Percentiles rank a stretch among this genome's conserved stretches.
These are phyloP conservation scores for Neoboletus magnificus DNA, from an alignment of 768 basidiomycete genomes.

Conservation along the genomic window DNA sequence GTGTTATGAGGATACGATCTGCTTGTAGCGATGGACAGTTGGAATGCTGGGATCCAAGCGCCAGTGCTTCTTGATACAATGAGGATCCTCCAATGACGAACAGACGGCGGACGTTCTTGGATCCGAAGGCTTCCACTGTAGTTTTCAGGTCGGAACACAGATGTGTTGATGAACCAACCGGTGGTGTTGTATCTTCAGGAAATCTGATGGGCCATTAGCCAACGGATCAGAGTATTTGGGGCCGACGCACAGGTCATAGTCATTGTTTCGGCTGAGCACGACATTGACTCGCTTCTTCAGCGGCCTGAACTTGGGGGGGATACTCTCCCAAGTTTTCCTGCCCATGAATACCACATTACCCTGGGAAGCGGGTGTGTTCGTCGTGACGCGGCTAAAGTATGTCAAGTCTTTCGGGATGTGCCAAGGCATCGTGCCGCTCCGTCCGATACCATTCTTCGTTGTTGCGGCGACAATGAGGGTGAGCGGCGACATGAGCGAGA, in stretches of 20 bases:
- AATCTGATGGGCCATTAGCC: constrained; percentile 16
- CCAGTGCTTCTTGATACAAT: constrained; percentile 70
- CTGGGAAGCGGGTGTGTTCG: constrained; percentile 48
- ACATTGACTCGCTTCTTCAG: constrained; percentile 73
- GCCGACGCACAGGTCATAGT: constrained; percentile 58
- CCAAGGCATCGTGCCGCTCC: constrained; percentile 79
- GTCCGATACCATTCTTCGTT: constrained; percentile 81
- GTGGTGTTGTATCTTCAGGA: constrained; percentile 3
- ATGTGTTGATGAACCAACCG: constrained; percentile 28
- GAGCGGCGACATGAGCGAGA: constrained; percentile 53
- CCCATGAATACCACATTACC: constrained; percentile 92
- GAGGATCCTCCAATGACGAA: constrained; percentile 95
- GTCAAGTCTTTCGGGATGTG: constrained; percentile 83
- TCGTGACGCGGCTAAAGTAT: constrained; percentile 85
- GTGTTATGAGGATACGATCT: constrained; percentile 85
- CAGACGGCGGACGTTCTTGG: constrained; percentile 43
- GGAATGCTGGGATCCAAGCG: constrained; percentile 24
- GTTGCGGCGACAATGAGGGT: constrained; percentile 96
- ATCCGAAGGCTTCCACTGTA: constrained; percentile 16
- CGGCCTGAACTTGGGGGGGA: constrained; percentile 81
- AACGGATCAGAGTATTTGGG: neutral
- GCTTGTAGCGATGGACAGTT: constrained; percentile 42
- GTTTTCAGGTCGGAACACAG: constrained; percentile 22
- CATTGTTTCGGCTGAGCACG: constrained; percentile 61
- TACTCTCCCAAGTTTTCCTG: constrained; percentile 96